Percentiles rank a stretch among this genome's conserved stretches.
phyloP scores from a whole-genome alignment of 495 filamentous ascomycete species.

The Penicillium nucicola region DNA sequence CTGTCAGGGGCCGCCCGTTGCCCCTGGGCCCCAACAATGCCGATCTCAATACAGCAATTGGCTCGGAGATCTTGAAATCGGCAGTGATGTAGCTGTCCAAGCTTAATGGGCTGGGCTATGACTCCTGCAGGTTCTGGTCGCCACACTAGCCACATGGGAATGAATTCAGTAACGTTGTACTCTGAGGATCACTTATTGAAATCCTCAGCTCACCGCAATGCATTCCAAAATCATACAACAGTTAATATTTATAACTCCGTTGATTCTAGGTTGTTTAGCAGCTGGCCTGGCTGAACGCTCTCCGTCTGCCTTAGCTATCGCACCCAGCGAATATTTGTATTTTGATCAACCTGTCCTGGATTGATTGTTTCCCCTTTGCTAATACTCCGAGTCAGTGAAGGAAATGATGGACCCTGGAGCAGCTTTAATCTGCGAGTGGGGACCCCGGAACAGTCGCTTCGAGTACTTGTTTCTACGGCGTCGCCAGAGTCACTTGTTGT shows the following conservation, averaged over 20 bases:
- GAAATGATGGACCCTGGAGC: conserved; percentile 24
- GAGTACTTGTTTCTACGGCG: conserved; percentile 18
- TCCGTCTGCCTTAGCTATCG: conserved; percentile 12
- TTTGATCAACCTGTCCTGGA: neutral
- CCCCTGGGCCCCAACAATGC: conserved; percentile 5
- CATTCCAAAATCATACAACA: neutral
- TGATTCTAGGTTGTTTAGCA: conserved; percentile 2
- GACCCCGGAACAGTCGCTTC: conserved; percentile 14
- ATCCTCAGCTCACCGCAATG: neutral
- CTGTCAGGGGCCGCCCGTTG: conserved; percentile 8
- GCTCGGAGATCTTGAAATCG: neutral
- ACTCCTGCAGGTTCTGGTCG: conserved; percentile 1
- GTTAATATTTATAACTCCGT: neutral
- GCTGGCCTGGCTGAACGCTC: conserved; percentile 1
- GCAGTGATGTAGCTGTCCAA: conserved; percentile 8
- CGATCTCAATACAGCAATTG: conserved; percentile 8
- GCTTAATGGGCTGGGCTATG: neutral
- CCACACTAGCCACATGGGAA: conserved; percentile 8
- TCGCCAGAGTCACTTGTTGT: conserved; percentile 22
- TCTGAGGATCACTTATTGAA: neutral
- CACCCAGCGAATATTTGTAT: conserved; percentile 21
- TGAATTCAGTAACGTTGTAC: neutral
- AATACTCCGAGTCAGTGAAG: conserved; percentile 6
- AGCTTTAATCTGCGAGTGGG: conserved; percentile 17
- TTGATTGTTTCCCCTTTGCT: neutral